Evolutionary conservation across 352 stramenopile species (phyloP).

Genomic region (Globisporangium lucens): DNA sequence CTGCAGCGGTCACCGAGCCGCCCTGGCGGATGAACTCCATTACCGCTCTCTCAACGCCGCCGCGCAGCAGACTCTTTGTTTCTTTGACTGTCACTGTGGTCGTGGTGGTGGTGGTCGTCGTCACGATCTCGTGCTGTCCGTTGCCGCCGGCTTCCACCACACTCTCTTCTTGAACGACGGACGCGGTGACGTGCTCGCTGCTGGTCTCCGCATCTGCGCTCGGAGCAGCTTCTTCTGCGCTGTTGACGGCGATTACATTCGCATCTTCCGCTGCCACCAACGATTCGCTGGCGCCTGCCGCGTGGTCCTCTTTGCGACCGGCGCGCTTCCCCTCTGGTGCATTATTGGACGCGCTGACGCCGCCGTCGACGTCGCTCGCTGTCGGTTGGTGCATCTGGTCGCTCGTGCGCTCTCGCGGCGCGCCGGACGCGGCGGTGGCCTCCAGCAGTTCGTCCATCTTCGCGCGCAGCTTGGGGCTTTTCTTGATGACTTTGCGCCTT

Average conservation of each 20-base stretch:
- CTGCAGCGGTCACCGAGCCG: slow-evolving; percentile 25
- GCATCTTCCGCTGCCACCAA: slow-evolving; percentile 3
- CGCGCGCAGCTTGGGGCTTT: background rate
- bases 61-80: background rate
- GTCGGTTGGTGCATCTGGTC: background rate
- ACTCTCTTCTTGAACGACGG: background rate
- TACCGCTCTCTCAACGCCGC: slow-evolving; percentile 8
- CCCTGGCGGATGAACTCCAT: slow-evolving; percentile 23
- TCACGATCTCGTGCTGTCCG: background rate
- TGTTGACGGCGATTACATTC: background rate
- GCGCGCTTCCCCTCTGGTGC: slow-evolving; percentile 6
- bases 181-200: background rate
- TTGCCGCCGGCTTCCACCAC: background rate
- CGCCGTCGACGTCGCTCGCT: background rate
- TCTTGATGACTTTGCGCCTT: background rate
- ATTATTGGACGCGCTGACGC: slow-evolving; percentile 7
- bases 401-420: slow-evolving; percentile 9
- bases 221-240: background rate
- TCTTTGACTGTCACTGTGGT: slow-evolving; percentile 3
- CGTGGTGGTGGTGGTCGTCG: background rate
- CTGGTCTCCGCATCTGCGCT: background rate
- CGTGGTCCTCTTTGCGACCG: slow-evolving; percentile 1
- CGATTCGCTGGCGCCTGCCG: slow-evolving; percentile 5
- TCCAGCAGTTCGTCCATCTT: slow-evolving; percentile 22
- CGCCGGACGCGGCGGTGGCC: slow-evolving; percentile 12